phyloP scores from a whole-genome alignment of 202 grass and related monocot species.

The Setaria italica region DNA sequence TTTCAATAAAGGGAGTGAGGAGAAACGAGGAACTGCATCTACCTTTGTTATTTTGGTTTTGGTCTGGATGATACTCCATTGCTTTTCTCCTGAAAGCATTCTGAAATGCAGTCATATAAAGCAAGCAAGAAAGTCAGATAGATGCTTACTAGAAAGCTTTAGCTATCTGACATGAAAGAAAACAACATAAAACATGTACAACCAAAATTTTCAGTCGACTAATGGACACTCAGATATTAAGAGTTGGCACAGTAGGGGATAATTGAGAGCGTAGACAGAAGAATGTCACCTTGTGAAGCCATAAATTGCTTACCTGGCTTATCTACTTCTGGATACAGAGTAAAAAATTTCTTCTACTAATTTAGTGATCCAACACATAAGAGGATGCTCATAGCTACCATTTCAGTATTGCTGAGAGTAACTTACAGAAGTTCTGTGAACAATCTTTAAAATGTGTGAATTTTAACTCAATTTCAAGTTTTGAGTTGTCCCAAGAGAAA shows the following conservation, averaged over 20 bases:
- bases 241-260: neutral
- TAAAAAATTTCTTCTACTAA: neutral
- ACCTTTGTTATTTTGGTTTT: conserved; percentile 93
- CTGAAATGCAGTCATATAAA: conserved; percentile 53
- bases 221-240: conserved; percentile 14
- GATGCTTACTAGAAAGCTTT: conserved; percentile 17
- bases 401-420: neutral
- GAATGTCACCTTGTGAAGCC: neutral
- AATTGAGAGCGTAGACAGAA: neutral
- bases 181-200: conserved; percentile 17
- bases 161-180: conserved; percentile 1
- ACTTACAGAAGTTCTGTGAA: neutral
- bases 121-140: conserved; percentile 9
- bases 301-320: neutral
- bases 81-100: conserved; percentile 90
- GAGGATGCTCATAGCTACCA: neutral
- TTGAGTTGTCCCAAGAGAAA: conserved; percentile 15
- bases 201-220: neutral
- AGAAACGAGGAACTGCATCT: conserved; percentile 6
- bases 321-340: neutral
- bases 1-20: neutral
- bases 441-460: neutral
- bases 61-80: conserved; percentile 93
- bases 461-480: neutral
- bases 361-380: neutral